A percentile compares a stretch with the other conserved stretches of the same genome.
These are phyloP conservation scores for Scheffersomyces segobiensis DNA, from an alignment of 1,139 yeast species.

Conservation along the genomic window DNA sequence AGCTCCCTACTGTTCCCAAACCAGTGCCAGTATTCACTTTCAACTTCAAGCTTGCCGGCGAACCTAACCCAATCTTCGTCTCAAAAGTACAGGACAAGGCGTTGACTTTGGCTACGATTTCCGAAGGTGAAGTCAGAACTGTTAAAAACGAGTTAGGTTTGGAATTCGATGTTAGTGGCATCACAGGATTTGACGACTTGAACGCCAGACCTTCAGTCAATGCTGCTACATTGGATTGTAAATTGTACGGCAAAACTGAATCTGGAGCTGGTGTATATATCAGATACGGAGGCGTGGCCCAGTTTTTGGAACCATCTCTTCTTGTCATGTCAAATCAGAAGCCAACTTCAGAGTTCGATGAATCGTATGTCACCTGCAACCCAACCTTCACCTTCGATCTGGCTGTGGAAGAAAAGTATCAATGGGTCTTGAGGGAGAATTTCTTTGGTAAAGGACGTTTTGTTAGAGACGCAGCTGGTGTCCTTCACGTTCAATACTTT, in stretches of 20 bases:
- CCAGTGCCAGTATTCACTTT: slow-evolving; percentile 32
- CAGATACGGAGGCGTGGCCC: slow-evolving; percentile 48
- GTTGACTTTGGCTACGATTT: slow-evolving; percentile 22
- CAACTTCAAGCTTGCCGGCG: slow-evolving; percentile 22
- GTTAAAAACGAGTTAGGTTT: slow-evolving; percentile 30
- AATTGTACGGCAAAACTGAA: slow-evolving; percentile 44
- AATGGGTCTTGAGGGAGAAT: slow-evolving; percentile 48
- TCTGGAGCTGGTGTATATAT: slow-evolving; percentile 40
- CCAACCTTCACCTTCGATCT: slow-evolving; percentile 45
- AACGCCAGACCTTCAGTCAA: slow-evolving; percentile 29
- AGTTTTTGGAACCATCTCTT: slow-evolving; percentile 30
- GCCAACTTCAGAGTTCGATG: slow-evolving; percentile 36
- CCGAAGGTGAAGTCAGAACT: slow-evolving; percentile 28
- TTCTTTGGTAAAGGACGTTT: slow-evolving; percentile 58
- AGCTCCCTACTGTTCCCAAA: slow-evolving; percentile 18
- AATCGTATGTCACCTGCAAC: slow-evolving; percentile 48
- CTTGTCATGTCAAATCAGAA: slow-evolving; percentile 33
- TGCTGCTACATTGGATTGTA: slow-evolving; percentile 48
- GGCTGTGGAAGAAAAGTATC: slow-evolving; percentile 38
- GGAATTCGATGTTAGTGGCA: slow-evolving; percentile 24
- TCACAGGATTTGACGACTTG: slow-evolving; percentile 50
- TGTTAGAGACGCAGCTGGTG: slow-evolving; percentile 43
- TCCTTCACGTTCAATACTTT: slow-evolving; percentile 51
- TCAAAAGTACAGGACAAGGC: slow-evolving; percentile 16
- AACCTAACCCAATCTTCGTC: slow-evolving; percentile 18